These are phyloP conservation scores for Penicillium bovifimosum DNA, from an alignment of 495 filamentous ascomycete species.

Conservation along the genomic window DNA sequence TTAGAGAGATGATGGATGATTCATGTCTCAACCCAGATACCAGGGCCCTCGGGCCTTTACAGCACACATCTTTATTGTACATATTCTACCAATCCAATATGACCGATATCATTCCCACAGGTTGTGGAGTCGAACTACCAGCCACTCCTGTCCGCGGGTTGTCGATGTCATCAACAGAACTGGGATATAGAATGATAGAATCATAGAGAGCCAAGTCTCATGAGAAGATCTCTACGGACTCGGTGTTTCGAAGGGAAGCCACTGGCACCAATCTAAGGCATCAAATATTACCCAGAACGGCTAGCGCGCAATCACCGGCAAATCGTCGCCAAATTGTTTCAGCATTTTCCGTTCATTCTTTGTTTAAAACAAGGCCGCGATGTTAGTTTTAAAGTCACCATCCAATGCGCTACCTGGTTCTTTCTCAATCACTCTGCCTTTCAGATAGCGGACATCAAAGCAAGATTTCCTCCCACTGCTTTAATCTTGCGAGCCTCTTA, in stretches of 20 bases:
- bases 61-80: background rate
- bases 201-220: no score
- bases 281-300: background rate
- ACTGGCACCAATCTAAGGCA: background rate
- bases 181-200: no score
- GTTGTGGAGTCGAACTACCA: no score
- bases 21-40: background rate
- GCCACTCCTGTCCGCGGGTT: no score
- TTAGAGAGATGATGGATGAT: background rate
- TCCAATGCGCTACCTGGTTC: background rate
- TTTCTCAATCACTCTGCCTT: background rate
- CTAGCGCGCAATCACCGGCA: background rate
- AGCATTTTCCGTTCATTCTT: background rate
- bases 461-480: no score
- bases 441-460: background rate
- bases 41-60: background rate
- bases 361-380: background rate
- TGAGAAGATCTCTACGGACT: no score
- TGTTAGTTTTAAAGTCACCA: background rate
- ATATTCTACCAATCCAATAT: background rate
- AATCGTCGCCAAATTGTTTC: background rate
- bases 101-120: background rate
- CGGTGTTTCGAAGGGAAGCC: no score
- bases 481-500: background rate
- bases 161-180: no score